phyloP scores from a whole-genome alignment of 176 grass and related monocot species.

The Secale cereale region DNA sequence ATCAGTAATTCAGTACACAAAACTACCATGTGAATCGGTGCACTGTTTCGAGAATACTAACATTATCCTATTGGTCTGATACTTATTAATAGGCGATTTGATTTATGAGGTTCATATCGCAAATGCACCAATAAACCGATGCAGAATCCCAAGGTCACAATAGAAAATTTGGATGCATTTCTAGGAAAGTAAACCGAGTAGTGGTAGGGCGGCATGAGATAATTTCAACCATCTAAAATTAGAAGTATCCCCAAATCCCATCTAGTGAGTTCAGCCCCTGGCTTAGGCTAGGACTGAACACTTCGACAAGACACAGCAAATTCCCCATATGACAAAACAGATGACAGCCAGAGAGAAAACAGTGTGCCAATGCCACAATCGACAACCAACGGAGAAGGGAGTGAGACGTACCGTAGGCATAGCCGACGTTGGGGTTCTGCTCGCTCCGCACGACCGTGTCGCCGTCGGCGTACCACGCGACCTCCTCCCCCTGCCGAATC shows the following conservation, averaged over 20 bases:
- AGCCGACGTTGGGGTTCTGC: slow-evolving; percentile 73
- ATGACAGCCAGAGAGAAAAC: background rate
- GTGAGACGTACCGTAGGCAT: slow-evolving; percentile 79
- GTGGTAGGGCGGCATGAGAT: background rate
- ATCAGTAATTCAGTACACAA: background rate
- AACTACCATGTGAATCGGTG: background rate
- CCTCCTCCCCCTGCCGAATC: slow-evolving; percentile 97
- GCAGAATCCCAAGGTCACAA: background rate
- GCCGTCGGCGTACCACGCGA: slow-evolving; percentile 96
- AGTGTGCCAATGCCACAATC: background rate
- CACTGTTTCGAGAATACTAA: background rate
- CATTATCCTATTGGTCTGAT: background rate
- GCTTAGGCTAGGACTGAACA: background rate
- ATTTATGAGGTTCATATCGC: background rate
- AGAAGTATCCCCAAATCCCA: background rate
- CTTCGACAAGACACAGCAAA: background rate
- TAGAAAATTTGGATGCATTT: background rate
- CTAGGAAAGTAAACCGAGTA: background rate
- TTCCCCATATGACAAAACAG: background rate
- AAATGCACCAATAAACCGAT: background rate
- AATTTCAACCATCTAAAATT: background rate
- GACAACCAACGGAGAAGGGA: background rate
- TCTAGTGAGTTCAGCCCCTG: background rate
- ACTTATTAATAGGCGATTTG: background rate
- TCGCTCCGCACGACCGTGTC: slow-evolving; percentile 93